phyloP scores from a whole-genome alignment of 2,329 filamentous ascomycete species.

The Leptographium galeiforme region DNA sequence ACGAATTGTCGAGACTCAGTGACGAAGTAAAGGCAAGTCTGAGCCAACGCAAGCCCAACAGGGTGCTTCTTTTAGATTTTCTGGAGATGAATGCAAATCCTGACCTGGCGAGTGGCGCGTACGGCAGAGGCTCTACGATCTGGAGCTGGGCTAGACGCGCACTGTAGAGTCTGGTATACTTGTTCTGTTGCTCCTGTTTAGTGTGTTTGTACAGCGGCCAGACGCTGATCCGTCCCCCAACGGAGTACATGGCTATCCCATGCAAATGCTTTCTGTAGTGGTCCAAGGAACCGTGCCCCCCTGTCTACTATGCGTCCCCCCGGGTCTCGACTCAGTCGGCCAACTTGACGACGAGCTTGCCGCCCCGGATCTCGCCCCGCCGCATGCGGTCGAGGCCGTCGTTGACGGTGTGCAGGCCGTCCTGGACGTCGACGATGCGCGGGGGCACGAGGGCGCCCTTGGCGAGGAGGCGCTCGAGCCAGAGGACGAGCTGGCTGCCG shows the following conservation, averaged over 20 bases:
- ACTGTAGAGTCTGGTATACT: too few species aligned
- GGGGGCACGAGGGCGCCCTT: constrained; percentile 41
- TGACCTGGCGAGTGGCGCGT: too few species aligned
- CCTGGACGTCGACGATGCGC: constrained; percentile 49
- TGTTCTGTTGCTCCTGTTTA: too few species aligned
- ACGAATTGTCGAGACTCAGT: constrained; percentile 13
- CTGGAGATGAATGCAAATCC: too few species aligned
- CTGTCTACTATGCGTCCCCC: neutral
- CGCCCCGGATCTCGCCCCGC: constrained; percentile 52
- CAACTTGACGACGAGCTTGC: constrained; percentile 47
- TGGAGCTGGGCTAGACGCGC: too few species aligned
- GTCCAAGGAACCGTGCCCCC: too few species aligned
- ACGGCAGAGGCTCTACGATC: too few species aligned
- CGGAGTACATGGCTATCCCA: too few species aligned
- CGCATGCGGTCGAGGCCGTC: constrained; percentile 52
- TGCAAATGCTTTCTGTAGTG: too few species aligned
- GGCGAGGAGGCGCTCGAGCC: constrained; percentile 54
- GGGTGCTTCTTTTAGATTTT: too few species aligned
- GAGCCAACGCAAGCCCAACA: constrained; percentile 15
- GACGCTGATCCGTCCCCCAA: too few species aligned
- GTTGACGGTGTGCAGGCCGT: constrained; percentile 55
- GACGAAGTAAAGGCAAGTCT: constrained; percentile 26
- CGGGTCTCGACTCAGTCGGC: constrained; percentile 4
- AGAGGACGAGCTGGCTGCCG: constrained; percentile 48
- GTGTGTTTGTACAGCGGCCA: too few species aligned